These are phyloP conservation scores for Aspergillus carlsbadensis DNA, from an alignment of 495 filamentous ascomycete species.

Conservation along the genomic window DNA sequence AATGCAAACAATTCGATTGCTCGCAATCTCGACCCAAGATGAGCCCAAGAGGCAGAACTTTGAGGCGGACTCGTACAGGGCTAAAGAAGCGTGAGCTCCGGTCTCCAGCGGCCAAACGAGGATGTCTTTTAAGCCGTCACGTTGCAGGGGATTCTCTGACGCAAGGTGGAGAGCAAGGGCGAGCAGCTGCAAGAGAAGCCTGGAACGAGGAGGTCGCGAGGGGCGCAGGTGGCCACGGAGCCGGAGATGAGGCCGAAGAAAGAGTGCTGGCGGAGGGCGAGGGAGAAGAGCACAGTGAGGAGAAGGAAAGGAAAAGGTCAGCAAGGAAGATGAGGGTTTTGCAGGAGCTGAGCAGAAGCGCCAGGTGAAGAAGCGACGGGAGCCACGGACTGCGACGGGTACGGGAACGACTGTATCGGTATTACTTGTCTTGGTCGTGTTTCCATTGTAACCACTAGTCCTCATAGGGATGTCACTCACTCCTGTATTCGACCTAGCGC, in stretches of 20 bases:
- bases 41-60: constrained; percentile 13
- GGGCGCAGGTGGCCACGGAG: constrained; percentile 26
- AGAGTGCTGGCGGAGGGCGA: constrained; percentile 17
- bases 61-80: constrained; percentile 4
- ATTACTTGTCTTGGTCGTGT: constrained; percentile 21
- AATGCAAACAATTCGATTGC: constrained; percentile 14
- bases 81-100: constrained; percentile 21
- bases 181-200: constrained; percentile 16
- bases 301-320: constrained; percentile 16
- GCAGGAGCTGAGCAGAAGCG: constrained; percentile 22
- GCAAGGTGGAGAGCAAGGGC: constrained; percentile 34
- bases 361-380: constrained; percentile 15
- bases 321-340: constrained; percentile 22
- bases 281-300: constrained; percentile 17
- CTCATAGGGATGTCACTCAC: neutral
- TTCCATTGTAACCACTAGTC: constrained; percentile 20
- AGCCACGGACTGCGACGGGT: constrained; percentile 25
- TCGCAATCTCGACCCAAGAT: constrained; percentile 14
- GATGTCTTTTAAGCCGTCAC: constrained; percentile 26
- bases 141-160: constrained; percentile 30
- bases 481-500: neutral
- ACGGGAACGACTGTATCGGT: constrained; percentile 19
- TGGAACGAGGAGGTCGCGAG: constrained; percentile 24
- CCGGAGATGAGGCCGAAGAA: constrained; percentile 18
- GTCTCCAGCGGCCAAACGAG: constrained; percentile 31